phyloP scores from a whole-genome alignment of 495 filamentous ascomycete species.

The Polyplosphaeria fusca region DNA sequence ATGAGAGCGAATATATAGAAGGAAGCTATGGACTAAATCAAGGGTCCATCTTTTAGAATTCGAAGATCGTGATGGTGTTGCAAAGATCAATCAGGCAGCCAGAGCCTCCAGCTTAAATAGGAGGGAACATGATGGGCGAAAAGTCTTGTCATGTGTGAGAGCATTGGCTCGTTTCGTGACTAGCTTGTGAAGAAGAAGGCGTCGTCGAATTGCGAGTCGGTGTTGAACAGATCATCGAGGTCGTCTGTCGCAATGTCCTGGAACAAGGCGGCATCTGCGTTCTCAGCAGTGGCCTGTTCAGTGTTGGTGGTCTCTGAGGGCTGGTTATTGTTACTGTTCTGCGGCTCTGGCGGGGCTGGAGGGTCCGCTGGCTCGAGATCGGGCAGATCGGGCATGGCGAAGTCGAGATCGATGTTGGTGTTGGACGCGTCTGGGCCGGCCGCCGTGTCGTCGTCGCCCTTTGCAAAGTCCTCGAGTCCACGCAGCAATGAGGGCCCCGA shows the following conservation, averaged over 20 bases:
- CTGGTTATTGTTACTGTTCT: not conserved
- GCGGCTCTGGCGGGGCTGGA: not conserved
- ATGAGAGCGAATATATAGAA: too few species aligned
- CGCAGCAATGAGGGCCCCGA: slow-evolving; percentile 26
- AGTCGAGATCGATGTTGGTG: slow-evolving; percentile 12
- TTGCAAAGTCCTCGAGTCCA: slow-evolving; percentile 34
- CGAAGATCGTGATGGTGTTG: too few species aligned
- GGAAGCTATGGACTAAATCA: too few species aligned
- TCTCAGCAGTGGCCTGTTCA: not conserved
- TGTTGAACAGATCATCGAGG: slow-evolving; percentile 29
- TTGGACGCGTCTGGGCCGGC: not conserved
- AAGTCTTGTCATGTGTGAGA: too few species aligned
- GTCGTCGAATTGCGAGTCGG: slow-evolving; percentile 30
- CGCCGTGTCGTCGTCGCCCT: slow-evolving; percentile 1
- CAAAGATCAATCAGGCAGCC: too few species aligned
- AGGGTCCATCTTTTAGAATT: too few species aligned
- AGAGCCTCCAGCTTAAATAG: too few species aligned
- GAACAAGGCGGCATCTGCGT: not conserved
- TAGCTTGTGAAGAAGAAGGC: slow-evolving; percentile 27
- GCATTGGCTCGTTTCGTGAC: too few species aligned
- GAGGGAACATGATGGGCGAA: too few species aligned
- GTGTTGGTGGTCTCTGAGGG: not conserved
- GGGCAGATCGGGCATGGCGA: slow-evolving; percentile 28
- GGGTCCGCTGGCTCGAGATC: slow-evolving; percentile 4
- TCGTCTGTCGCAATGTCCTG: slow-evolving; percentile 14